These are phyloP conservation scores for Flaveria ramosissima DNA, from an alignment of 129 eudicot species.

Conservation along the genomic window DNA sequence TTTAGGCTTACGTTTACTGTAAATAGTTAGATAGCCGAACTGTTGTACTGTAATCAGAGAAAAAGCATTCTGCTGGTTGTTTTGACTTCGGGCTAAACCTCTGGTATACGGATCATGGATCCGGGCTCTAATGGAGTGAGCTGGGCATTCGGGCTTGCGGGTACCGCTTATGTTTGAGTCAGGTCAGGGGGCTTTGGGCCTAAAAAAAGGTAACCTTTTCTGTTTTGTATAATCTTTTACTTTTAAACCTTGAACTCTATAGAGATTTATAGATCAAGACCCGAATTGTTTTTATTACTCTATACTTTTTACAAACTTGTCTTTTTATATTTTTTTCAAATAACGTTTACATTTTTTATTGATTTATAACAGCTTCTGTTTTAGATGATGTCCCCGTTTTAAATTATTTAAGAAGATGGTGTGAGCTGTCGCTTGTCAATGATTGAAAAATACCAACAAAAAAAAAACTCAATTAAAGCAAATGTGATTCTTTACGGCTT, in stretches of 20 bases:
- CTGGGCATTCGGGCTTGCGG: not conserved
- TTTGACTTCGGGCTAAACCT: no score
- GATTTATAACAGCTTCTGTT: not conserved
- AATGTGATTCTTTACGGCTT: not conserved
- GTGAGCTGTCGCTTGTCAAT: not conserved
- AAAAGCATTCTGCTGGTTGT: not conserved
- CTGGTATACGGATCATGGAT: no score
- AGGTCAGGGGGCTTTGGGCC: conserved; percentile 3
- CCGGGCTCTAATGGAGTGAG: not conserved
- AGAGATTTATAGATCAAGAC: not conserved
- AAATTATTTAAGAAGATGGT: not conserved
- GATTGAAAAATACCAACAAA: not conserved
- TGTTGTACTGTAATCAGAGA: conserved; percentile 28
- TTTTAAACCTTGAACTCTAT: not conserved
- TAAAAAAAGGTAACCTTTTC: not conserved
- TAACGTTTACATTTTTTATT: not conserved
- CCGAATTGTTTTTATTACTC: not conserved
- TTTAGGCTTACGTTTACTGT: conserved; percentile 33
- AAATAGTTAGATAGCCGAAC: conserved; percentile 19
- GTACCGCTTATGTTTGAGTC: not conserved
- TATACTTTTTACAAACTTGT: not conserved
- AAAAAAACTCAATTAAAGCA: not conserved
- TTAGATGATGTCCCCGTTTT: not conserved
- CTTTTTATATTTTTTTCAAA: not conserved
- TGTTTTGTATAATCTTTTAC: not conserved